Base-by-base conservation (phyloP, 2,329 filamentous ascomycete species). In the Graphiopsis chlorocephala region DNA sequence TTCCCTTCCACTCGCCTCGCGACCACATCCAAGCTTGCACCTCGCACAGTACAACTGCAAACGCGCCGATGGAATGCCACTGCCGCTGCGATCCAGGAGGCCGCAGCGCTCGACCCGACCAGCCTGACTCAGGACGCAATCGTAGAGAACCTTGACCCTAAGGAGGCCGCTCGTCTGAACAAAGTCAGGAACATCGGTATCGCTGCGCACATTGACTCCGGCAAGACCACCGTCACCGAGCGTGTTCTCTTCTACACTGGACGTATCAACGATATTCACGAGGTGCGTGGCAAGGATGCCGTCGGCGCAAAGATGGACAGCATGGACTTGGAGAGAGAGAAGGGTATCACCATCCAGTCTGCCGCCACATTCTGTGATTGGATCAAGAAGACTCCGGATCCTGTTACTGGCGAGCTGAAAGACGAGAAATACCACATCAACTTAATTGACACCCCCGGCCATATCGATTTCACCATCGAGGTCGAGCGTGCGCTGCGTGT, bases 281-380 rank as follows among this genome's bases (percentile, higher is more conserved):
- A 99, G 81, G 95, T 99, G 50, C 88, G 95, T 74, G 93, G 93
- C 66, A 93, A 94, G 76, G 95, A 99, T 84, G 87, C 91, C 38
- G 93, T 97, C 47, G 95, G 95, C 69, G 95, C 95, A 67, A 99
- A 99, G 83, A 99, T 99, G 95, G 95, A 99, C 83, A 97, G 93
- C 28, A 99, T 99, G 95, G 95, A 99, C 72, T 84, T 99, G 71
- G 95, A 99, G 81, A 86, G 95, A 79, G 95, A 98, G 79, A 97
- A 97, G 83, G 95, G 95, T 73, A 99, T 99, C 78, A 99, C 95
- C 65, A 99, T 99, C 74, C 94, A 99, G 79, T 98, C 94, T 71
- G 95, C 95, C 12, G 95, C 95, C 26, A 99, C 95, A 0, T 99
- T 97, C 78, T 96, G 92, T 79, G 93, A 99, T 80, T 99, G 95